Evolutionary conservation across 73 alveolate species (phyloP), one percentile per base, ranked within the genome.

Genomic region (Paramecium sexaurelia): DNA sequence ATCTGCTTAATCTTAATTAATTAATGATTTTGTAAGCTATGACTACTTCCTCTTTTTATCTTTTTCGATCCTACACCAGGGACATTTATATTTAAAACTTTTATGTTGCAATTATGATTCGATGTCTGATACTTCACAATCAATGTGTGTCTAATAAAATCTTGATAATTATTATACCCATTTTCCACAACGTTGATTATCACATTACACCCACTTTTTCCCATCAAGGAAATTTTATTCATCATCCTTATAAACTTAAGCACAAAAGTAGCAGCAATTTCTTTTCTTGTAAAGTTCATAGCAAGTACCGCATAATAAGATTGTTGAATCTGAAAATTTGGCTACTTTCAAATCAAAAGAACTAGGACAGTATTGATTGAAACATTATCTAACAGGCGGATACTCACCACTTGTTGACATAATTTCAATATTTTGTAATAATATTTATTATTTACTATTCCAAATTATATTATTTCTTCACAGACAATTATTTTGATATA

Each of bases 161-260:
- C 40, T n/a, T 39, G 55, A 41, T 78, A 20, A 41, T 39, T 41
- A 13, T 78, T 39, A 20, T 78, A 78, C 90, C 90, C 90, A 78
- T 43, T 45, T 78, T 13, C 90, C 90, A 45, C 90, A 78, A 8
- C 73, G 35, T n/a, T 22, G 7, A 3, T 41, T 78, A 22, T 78
- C 90, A 45, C 90, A 78, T 78, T 78, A 24, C 7, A 78, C 73
- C 90, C 90, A 78, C 5, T 78, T 39, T 45, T 41, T 78, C 3
- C 90, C 90, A 78, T 78, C 90, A 1, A 78, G 32, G 75, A 78
- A 78, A 19, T 43, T 78, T 36, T 78, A 20, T 43, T 78, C 90
- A 43, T 78, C 90, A 43, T 78, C 90, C 35, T 39, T 78, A 43
- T 78, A 78, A 0, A 78, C 90, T 78, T 78, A 13, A 37, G 90